A percentile compares a stretch with the other conserved stretches of the same genome.
These are phyloP conservation scores for Cordyceps farinosa DNA, from an alignment of 2,329 filamentous ascomycete species.

Conservation along the genomic window DNA sequence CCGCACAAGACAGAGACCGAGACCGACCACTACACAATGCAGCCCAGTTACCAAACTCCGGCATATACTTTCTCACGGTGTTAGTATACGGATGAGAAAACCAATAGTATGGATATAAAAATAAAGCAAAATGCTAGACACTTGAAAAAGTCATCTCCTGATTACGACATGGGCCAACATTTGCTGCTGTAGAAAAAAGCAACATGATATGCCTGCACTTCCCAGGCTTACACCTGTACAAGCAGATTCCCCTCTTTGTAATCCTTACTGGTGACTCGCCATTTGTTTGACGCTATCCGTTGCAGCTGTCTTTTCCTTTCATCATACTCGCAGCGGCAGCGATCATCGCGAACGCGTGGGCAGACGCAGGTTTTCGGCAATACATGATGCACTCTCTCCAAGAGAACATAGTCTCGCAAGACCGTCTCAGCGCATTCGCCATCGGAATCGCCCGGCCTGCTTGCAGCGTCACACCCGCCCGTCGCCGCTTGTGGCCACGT, in stretches of 20 bases:
- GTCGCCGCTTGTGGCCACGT: background rate
- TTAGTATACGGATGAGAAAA: too few relatives aligned
- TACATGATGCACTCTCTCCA: background rate
- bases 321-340: background rate
- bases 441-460: background rate
- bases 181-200: too few relatives aligned
- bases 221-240: background rate
- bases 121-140: too few relatives aligned
- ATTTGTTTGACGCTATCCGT: background rate
- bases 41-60: too few relatives aligned
- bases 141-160: too few relatives aligned
- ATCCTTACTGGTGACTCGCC: background rate
- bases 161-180: too few relatives aligned
- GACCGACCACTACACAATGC: too few relatives aligned
- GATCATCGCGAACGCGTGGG: background rate
- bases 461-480: too few relatives aligned
- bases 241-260: background rate
- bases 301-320: background rate
- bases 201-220: too few relatives aligned
- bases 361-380: background rate
- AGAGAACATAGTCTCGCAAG: background rate
- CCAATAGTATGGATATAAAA: too few relatives aligned
- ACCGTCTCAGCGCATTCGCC: background rate
- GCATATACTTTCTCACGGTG: too few relatives aligned
- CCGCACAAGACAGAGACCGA: too few relatives aligned